Evolutionary conservation across 352 stramenopile species (phyloP).

Genomic region (Aphanomyces stellatus): DNA sequence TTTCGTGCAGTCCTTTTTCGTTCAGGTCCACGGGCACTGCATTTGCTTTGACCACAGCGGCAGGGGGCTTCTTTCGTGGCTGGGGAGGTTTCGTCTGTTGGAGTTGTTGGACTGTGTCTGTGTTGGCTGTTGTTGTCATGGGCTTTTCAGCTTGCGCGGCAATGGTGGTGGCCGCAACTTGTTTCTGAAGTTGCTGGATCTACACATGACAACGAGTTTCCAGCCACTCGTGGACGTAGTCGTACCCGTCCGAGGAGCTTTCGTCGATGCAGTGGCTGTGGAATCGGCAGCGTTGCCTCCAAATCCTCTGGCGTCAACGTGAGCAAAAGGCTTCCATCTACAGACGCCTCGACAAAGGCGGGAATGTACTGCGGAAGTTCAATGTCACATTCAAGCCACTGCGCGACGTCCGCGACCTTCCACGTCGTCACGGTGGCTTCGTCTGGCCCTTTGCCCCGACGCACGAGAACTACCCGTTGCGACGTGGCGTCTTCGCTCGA

Average conservation of each 20-base stretch:
- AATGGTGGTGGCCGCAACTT: too few relatives aligned
- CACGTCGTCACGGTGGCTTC: conserved; percentile 26
- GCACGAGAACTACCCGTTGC: too few relatives aligned
- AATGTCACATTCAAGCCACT: conserved; percentile 40
- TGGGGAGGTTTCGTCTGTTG: too few relatives aligned
- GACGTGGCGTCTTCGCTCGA: conserved; percentile 17
- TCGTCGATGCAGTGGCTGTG: conserved; percentile 30
- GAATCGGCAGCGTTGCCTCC: conserved; percentile 29
- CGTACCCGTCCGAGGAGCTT: conserved; percentile 39
- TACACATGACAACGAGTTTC: background rate
- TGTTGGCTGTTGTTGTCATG: background rate
- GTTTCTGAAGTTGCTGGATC: conserved; percentile 8
- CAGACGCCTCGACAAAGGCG: conserved; percentile 29
- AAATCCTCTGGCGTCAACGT: conserved; percentile 35
- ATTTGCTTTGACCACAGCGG: background rate
- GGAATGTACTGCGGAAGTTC: conserved; percentile 36
- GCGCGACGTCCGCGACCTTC: conserved; percentile 43
- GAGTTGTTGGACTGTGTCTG: too few relatives aligned
- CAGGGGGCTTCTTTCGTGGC: background rate
- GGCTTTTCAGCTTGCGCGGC: background rate
- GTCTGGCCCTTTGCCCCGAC: too few relatives aligned
- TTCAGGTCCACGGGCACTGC: background rate
- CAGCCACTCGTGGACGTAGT: background rate
- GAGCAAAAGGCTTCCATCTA: conserved; percentile 38
- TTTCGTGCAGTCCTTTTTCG: conserved; percentile 1